These are phyloP conservation scores for Boeremia exigua DNA, from an alignment of 2,329 filamentous ascomycete species.

Conservation along the genomic window DNA sequence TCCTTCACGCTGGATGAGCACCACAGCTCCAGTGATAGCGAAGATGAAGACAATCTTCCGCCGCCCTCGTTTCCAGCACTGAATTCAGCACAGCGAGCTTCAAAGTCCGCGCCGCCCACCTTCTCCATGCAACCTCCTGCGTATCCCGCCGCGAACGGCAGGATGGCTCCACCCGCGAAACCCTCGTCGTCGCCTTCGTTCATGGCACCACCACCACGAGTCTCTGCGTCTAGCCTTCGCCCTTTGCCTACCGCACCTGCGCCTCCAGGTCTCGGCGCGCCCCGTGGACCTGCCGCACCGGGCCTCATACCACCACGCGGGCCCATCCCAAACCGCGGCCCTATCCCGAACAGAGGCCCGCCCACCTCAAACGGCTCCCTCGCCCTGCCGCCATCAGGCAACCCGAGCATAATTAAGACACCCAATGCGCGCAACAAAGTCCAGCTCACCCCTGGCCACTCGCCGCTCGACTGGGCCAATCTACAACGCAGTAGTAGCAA, in stretches of 20 bases:
- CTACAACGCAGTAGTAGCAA: constrained; percentile 72
- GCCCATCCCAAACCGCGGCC: constrained; percentile 56
- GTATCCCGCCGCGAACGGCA: constrained; percentile 27
- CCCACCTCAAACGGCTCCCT: constrained; percentile 51
- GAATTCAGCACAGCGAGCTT: constrained; percentile 55
- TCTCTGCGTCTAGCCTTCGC: constrained; percentile 47
- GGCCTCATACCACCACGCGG: constrained; percentile 50
- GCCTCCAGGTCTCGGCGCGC: constrained; percentile 34
- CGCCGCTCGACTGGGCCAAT: constrained; percentile 93
- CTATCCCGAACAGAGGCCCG: constrained; percentile 50
- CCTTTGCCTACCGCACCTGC: constrained; percentile 39
- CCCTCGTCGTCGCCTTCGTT: constrained; percentile 32
- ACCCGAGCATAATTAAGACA: constrained; percentile 42
- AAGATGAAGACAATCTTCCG: constrained; percentile 45
- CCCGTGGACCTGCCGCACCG: constrained; percentile 26
- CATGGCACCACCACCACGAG: constrained; percentile 45
- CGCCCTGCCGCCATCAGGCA: constrained; percentile 36
- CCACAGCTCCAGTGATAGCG: constrained; percentile 33
- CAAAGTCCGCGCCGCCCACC: constrained; percentile 24
- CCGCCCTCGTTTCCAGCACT: constrained; percentile 53
- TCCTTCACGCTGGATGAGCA: constrained; percentile 48
- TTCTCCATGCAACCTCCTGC: constrained; percentile 27
- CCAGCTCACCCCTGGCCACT: constrained; percentile 85
- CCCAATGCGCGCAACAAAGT: constrained; percentile 67
- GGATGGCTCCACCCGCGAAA: constrained; percentile 47